Base-by-base conservation (phyloP, 805 yeast species). In the Yamadazyma insecticola region DNA sequence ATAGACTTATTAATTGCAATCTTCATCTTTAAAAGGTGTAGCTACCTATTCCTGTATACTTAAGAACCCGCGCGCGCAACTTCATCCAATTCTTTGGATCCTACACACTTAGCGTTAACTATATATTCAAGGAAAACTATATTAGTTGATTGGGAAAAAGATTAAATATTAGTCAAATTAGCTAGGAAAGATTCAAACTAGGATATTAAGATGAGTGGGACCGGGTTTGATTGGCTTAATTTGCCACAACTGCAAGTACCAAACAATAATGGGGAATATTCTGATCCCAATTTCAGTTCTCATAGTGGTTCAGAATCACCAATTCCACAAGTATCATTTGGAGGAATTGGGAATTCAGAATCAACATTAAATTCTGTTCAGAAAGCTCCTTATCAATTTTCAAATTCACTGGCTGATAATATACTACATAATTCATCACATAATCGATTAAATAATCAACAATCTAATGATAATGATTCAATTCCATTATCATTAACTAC, bases 401-500 rank as follows among this genome's bases (percentile, higher is more conserved):
- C n/a, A n/a, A n/a, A n/a, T n/a, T n/a, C n/a, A n/a, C n/a, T n/a
- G n/a, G n/a, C n/a, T n/a, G n/a, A n/a, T n/a, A n/a, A n/a, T n/a
- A n/a, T n/a, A 6, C 16, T 14, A n/a, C 25, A 19, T 8, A 19
- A 19, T 19, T 19, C 22, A 8, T 9, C 8, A 11, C 22, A 19
- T 11, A 19, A 19, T 11, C n/a, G n/a, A n/a, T n/a, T n/a, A n/a
- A n/a, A n/a, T n/a, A n/a, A n/a, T n/a, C n/a, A n/a, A n/a, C n/a
- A 15, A 13, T 5, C n/a, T 4, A 13, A 12, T 1, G 45, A 45
- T 13, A 65, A 60, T 23, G 75, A 72, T 27, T 44, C 60, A 8
- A 70, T 78, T 2, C 86, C 89, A 0, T 55, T 83, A 30, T 74
- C 87, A 2, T 57, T 84, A n/a, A 66, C 79, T 1, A 70, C 75